Evolutionary conservation across 768 basidiomycete species (phyloP).

Genomic region (Pulveroboletus sp.): DNA sequence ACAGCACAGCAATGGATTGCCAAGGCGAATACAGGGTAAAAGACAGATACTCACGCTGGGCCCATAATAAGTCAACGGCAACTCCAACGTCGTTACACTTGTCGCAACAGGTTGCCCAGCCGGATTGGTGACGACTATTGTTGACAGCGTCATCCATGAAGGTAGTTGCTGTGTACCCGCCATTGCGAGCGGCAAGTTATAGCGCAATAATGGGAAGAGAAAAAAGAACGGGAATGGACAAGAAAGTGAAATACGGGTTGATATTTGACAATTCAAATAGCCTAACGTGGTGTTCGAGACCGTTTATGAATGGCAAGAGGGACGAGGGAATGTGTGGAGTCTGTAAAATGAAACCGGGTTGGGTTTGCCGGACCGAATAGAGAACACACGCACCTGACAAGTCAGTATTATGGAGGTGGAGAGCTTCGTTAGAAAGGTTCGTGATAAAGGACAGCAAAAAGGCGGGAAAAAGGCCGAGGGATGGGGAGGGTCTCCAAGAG

Average conservation of each 20-base stretch:
- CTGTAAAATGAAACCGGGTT: slow-evolving; percentile 6
- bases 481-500: slow-evolving; percentile 10
- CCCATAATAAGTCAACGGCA: slow-evolving; percentile 81
- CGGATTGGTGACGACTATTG: slow-evolving; percentile 50
- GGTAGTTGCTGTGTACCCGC: slow-evolving; percentile 62
- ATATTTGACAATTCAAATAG: slow-evolving; percentile 3
- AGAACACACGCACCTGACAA: slow-evolving; percentile 10
- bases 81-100: slow-evolving; percentile 53
- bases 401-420: slow-evolving; percentile 10
- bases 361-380: not conserved
- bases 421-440: slow-evolving; percentile 15
- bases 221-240: slow-evolving; percentile 7
- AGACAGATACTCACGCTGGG: slow-evolving; percentile 60
- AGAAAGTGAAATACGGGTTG: slow-evolving; percentile 3
- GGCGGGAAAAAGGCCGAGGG: not conserved
- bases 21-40: not conserved
- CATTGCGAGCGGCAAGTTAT: slow-evolving; percentile 19
- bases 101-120: slow-evolving; percentile 56
- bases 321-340: slow-evolving; percentile 26
- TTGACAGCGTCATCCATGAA: slow-evolving; percentile 64
- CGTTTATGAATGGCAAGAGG: slow-evolving; percentile 5
- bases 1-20: not conserved
- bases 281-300: not conserved
- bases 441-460: slow-evolving; percentile 7
- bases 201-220: not conserved